A percentile compares a stretch with the other conserved stretches of the same genome.
Conservation (phyloP, 1,284 basidiomycete genomes). For the Ustilago bromivora region DNA sequence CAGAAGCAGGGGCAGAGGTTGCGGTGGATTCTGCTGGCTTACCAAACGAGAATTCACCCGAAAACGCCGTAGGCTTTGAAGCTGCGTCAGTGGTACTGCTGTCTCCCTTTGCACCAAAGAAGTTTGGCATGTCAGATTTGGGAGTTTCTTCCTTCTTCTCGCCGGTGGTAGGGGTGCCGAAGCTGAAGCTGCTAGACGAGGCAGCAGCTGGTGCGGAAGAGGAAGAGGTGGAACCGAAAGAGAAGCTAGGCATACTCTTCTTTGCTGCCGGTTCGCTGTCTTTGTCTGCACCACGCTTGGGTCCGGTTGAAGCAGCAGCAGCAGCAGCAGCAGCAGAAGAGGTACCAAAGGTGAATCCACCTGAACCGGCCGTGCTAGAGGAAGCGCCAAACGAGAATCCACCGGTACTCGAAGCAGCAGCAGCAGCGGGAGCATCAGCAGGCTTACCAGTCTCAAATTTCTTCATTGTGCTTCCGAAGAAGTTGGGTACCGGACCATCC, state of each 20-base stretch:
- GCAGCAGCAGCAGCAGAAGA: constrained; percentile 6
- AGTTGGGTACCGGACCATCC: constrained; percentile 63
- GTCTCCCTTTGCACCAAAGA: constrained; percentile 45
- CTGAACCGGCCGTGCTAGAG: neutral
- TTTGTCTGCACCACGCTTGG: constrained; percentile 36
- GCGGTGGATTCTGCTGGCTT: constrained; percentile 27
- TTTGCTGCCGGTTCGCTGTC: constrained; percentile 37
- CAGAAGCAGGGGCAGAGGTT: constrained; percentile 9
- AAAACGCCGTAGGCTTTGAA: constrained; percentile 9
- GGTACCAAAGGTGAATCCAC: constrained; percentile 51
- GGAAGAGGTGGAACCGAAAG: constrained; percentile 42
- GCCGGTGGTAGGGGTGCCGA: constrained; percentile 15
- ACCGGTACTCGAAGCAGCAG: constrained; percentile 6
- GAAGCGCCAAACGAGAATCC: constrained; percentile 21
- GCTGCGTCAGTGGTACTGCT: constrained; percentile 11
- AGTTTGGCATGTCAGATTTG: constrained; percentile 29
- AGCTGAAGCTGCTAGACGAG: constrained; percentile 17
- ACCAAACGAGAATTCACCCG: constrained; percentile 45
- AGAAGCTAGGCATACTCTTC: constrained; percentile 47
- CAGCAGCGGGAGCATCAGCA: constrained; percentile 7
- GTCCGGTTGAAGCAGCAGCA: constrained; percentile 8
- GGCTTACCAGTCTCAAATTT: constrained; percentile 42
- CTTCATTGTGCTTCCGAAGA: constrained; percentile 54
- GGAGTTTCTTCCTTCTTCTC: constrained; percentile 37
- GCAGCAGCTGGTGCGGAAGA: constrained; percentile 9